These are phyloP conservation scores for Solanum virginianum DNA, from an alignment of 257 asterid species.

Conservation along the genomic window DNA sequence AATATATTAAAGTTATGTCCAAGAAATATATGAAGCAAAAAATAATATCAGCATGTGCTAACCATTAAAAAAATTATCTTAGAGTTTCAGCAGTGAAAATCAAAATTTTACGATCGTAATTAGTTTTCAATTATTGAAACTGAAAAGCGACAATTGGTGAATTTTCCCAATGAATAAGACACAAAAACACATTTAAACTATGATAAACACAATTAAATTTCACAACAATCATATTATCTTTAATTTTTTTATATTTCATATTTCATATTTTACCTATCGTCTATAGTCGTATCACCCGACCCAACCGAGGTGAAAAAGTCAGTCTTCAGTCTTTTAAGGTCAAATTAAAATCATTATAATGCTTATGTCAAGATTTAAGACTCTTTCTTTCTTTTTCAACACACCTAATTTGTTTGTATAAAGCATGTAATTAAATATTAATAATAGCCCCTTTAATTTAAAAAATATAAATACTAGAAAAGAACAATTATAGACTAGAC, in stretches of 20 bases:
- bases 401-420: slow-evolving; percentile 1
- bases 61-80: not conserved
- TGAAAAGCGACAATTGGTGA: not conserved
- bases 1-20: not conserved
- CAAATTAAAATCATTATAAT: not conserved
- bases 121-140: not conserved
- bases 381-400: not conserved
- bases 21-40: not conserved
- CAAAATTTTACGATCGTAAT: not conserved
- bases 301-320: not conserved
- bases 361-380: slow-evolving; percentile 6
- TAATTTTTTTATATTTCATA: not conserved
- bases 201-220: not conserved
- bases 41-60: not conserved
- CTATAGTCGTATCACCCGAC: not conserved
- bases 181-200: not conserved
- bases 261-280: not conserved
- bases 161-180: no score
- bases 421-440: not conserved
- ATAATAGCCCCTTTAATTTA: not conserved
- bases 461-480: not conserved
- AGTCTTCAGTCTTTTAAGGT: not conserved
- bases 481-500: not conserved
- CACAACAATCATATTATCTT: not conserved
- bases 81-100: not conserved